A percentile compares a stretch with the other conserved stretches of the same genome.
phyloP scores from a whole-genome alignment of 2,329 filamentous ascomycete species.

The Waltergamsia citrina region DNA sequence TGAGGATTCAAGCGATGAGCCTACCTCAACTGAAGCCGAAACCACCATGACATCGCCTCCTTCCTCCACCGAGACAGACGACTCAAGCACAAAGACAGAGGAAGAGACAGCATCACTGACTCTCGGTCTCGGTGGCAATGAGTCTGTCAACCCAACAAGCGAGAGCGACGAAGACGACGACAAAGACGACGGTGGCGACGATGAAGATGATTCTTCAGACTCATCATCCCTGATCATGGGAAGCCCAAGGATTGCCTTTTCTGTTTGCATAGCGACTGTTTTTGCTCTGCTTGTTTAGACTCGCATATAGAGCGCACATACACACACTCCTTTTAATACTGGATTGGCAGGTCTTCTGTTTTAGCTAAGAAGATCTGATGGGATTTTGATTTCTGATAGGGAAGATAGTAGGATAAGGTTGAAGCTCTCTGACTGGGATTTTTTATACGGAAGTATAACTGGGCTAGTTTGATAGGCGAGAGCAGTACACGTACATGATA shows the following conservation, averaged over 20 bases:
- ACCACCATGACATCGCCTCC: not conserved
- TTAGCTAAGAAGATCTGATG: not conserved
- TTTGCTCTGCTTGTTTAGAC: slow-evolving; percentile 3
- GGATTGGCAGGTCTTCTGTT: no score
- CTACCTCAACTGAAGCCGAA: slow-evolving; percentile 1
- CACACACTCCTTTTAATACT: slow-evolving; percentile 1
- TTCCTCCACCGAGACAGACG: no score
- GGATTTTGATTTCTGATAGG: not conserved
- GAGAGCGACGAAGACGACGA: not conserved
- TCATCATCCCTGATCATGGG: not conserved
- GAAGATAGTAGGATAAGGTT: no score
- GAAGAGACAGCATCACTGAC: not conserved
- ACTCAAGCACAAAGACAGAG: no score
- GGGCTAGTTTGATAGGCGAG: no score
- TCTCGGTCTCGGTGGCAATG: not conserved
- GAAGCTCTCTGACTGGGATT: no score
- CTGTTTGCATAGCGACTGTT: slow-evolving; percentile 4
- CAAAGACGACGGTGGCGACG: not conserved
- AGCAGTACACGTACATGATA: slow-evolving; percentile 2
- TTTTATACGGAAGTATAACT: no score
- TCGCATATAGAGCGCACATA: slow-evolving; percentile 1
- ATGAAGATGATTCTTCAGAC: not conserved
- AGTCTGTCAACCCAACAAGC: not conserved
- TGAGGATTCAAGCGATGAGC: no score
- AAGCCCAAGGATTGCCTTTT: not conserved